Conservation (phyloP, 108 stramenopile genomes). For the Aurantiochytrium sp. region DNA sequence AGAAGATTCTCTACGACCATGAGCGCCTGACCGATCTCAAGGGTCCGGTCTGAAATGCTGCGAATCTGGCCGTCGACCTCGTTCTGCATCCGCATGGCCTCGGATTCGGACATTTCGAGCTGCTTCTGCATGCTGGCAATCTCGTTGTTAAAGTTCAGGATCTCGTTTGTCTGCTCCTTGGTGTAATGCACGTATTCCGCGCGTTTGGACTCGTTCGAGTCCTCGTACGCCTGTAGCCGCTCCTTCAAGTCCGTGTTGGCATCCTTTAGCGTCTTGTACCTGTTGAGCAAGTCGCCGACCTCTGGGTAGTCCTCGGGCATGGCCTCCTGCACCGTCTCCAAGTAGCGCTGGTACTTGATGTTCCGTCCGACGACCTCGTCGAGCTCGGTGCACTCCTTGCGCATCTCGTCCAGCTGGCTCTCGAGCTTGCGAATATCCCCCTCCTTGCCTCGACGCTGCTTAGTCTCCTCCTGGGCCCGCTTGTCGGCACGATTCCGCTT, state of each 20-base stretch:
- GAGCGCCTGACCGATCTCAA: constrained; percentile 48
- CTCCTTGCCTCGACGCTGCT: constrained; percentile 44
- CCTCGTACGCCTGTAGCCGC: constrained; percentile 41
- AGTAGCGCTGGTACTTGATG: constrained; percentile 34
- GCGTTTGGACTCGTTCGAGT: constrained; percentile 37
- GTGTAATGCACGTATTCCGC: constrained; percentile 40
- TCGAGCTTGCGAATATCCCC: constrained; percentile 32
- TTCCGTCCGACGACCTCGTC: not conserved
- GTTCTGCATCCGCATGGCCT: constrained; percentile 36
- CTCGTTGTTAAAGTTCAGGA: constrained; percentile 55
- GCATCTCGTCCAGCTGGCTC: constrained; percentile 30
- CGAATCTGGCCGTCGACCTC: constrained; percentile 49
- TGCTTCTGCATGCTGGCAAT: constrained; percentile 49
- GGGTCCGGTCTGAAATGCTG: constrained; percentile 44
- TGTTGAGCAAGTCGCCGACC: constrained; percentile 52
- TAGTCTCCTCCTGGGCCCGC: constrained; percentile 52
- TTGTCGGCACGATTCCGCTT: constrained; percentile 60
- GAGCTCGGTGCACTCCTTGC: not conserved
- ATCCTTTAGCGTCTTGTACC: constrained; percentile 51
- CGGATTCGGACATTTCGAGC: constrained; percentile 39
- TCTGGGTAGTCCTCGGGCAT: constrained; percentile 55
- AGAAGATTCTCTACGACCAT: not conserved
- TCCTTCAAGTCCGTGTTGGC: constrained; percentile 48
- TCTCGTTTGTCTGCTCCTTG: constrained; percentile 54
- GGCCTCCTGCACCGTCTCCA: constrained; percentile 47